Percentiles rank a stretch among this genome's conserved stretches.
phyloP scores from a whole-genome alignment of 2,329 filamentous ascomycete genomes.

The Hypoxylon sp. region DNA sequence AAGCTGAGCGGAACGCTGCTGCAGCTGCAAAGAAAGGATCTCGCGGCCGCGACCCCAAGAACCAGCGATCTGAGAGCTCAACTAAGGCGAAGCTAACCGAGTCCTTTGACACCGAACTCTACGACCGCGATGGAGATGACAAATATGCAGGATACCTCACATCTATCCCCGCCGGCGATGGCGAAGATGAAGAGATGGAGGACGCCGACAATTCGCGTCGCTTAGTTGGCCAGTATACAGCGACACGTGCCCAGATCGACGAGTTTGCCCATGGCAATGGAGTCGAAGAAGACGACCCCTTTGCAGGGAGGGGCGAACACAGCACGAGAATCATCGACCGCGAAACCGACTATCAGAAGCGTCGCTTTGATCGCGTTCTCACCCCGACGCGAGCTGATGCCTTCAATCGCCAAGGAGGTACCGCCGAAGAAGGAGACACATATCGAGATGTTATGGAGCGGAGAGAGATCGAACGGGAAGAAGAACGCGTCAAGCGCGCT shows the following conservation, averaged over 20 bases:
- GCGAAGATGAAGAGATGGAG: constrained; percentile 83
- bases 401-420: constrained; percentile 79
- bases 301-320: constrained; percentile 85
- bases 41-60: constrained; percentile 81
- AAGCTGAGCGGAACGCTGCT: constrained; percentile 90
- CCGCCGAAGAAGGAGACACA: constrained; percentile 78
- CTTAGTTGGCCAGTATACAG: constrained; percentile 95
- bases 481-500: constrained; percentile 83
- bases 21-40: constrained; percentile 84
- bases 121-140: constrained; percentile 81
- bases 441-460: constrained; percentile 93
- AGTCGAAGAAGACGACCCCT: constrained; percentile 91
- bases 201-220: constrained; percentile 80
- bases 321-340: constrained; percentile 91
- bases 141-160: constrained; percentile 92
- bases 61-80: constrained; percentile 84
- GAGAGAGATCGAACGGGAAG: constrained; percentile 92
- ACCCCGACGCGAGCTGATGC: constrained; percentile 89
- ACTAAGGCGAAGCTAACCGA: constrained; percentile 94
- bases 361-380: constrained; percentile 87
- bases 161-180: constrained; percentile 84
- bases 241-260: constrained; percentile 90
- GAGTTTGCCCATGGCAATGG: constrained; percentile 89
- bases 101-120: constrained; percentile 87
- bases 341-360: constrained; percentile 98